Evolutionary conservation across 495 filamentous ascomycete species (phyloP).

Genomic region (Pseudevernia furfuracea): DNA sequence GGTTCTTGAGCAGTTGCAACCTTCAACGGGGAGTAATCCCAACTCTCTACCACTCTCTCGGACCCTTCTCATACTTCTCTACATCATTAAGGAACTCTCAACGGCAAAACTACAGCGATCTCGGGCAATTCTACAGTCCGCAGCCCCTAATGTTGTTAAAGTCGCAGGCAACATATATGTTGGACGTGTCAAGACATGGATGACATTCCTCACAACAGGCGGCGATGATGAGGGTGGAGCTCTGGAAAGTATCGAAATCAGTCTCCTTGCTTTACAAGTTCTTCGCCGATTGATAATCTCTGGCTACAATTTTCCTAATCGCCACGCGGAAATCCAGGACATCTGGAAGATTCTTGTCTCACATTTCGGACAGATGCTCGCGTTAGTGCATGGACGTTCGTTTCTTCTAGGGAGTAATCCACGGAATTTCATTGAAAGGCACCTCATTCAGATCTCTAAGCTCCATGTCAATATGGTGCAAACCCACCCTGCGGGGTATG

Average conservation of each 20-base stretch:
- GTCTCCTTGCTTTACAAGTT: conserved; percentile 68
- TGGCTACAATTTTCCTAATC: conserved; percentile 77
- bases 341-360: conserved; percentile 66
- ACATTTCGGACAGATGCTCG: conserved; percentile 65
- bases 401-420: conserved; percentile 22
- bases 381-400: conserved; percentile 24
- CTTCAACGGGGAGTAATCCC: not conserved
- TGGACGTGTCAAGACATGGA: conserved; percentile 65
- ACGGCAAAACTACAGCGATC: conserved; percentile 66
- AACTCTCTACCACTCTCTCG: conserved; percentile 34
- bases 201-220: conserved; percentile 47
- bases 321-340: conserved; percentile 60
- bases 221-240: conserved; percentile 50
- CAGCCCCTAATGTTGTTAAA: conserved; percentile 72
- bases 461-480: conserved; percentile 78
- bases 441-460: conserved; percentile 83
- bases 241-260: conserved; percentile 60
- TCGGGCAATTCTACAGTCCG: conserved; percentile 61
- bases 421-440: conserved; percentile 49
- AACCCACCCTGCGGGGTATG: conserved; percentile 70
- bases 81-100: conserved; percentile 82
- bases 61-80: conserved; percentile 66
- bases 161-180: conserved; percentile 70
- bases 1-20: not conserved
- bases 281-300: conserved; percentile 69